Percentiles rank a stretch among this genome's conserved stretches.
These are phyloP conservation scores for Rhamnella rubrinervis DNA, from an alignment of 331 rosid genomes.

Conservation along the genomic window DNA sequence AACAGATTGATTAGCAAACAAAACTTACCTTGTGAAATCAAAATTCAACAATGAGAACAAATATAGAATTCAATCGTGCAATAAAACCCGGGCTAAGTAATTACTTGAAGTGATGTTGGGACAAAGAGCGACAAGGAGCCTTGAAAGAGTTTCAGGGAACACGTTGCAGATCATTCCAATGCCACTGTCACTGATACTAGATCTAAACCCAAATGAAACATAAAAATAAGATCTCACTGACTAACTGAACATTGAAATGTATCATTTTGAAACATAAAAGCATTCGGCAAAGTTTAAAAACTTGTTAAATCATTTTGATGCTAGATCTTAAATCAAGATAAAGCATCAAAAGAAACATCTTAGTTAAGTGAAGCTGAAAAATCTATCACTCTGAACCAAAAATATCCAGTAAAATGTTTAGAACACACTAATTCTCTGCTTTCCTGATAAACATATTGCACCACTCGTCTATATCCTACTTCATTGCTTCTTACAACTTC, in stretches of 20 bases:
- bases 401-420: too few species aligned
- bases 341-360: too few species aligned
- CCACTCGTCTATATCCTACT: background rate
- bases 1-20: slow-evolving; percentile 22
- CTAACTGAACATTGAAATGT: background rate
- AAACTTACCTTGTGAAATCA: slow-evolving; percentile 12
- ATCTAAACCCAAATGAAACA: slow-evolving; percentile 47
- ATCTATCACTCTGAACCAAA: too few species aligned
- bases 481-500: background rate
- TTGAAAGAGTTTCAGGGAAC: slow-evolving; percentile 70
- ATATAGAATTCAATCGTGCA: slow-evolving; percentile 1
- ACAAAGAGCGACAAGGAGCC: slow-evolving; percentile 94
- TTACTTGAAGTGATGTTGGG: slow-evolving; percentile 95
- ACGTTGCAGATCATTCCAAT: slow-evolving; percentile 92
- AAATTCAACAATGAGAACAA: slow-evolving; percentile 8
- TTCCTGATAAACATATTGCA: background rate
- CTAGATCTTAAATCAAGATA: too few species aligned
- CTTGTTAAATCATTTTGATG: too few species aligned
- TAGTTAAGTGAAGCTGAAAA: too few species aligned
- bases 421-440: too few species aligned
- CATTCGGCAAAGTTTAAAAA: too few species aligned
- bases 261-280: too few species aligned
- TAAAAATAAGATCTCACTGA: slow-evolving; percentile 15
- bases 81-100: slow-evolving; percentile 2
- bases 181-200: slow-evolving; percentile 91